A percentile compares a stretch with the other conserved stretches of the same genome.
Conservation (phyloP, 495 filamentous ascomycete species). For the Xylaria longipes region DNA sequence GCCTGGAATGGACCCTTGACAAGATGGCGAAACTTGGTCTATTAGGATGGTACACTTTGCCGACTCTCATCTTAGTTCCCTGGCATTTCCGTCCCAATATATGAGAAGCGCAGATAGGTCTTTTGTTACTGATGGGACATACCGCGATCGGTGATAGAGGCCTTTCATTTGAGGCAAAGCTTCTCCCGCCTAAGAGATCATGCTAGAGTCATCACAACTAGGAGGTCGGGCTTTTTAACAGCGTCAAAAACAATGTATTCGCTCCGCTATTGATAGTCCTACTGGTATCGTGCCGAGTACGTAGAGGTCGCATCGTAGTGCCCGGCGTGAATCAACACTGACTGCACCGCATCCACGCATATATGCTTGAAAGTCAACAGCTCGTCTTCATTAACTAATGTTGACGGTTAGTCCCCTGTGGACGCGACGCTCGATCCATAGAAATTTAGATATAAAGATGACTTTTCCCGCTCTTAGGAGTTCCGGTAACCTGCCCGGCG, state of each 20-base stretch:
- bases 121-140: neutral
- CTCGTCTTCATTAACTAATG: neutral
- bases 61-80: neutral
- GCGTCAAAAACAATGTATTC: neutral
- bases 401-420: neutral
- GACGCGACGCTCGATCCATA: neutral
- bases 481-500: neutral
- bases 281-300: neutral
- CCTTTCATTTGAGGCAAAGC: neutral
- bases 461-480: neutral
- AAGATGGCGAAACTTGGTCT: neutral
- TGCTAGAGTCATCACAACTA: neutral
- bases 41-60: neutral
- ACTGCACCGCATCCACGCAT: neutral
- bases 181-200: no score
- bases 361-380: neutral
- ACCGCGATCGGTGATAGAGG: neutral
- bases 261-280: neutral
- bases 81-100: neutral
- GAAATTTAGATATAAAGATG: neutral
- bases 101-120: neutral
- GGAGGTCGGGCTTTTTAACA: neutral
- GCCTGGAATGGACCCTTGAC: conserved; percentile 30
- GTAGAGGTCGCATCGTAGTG: neutral
- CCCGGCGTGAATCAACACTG: neutral